A percentile compares a stretch with the other conserved stretches of the same genome.
Evolutionary conservation across 2,329 filamentous ascomycete species (phyloP).

Genomic region (Claviceps fusiformis): DNA sequence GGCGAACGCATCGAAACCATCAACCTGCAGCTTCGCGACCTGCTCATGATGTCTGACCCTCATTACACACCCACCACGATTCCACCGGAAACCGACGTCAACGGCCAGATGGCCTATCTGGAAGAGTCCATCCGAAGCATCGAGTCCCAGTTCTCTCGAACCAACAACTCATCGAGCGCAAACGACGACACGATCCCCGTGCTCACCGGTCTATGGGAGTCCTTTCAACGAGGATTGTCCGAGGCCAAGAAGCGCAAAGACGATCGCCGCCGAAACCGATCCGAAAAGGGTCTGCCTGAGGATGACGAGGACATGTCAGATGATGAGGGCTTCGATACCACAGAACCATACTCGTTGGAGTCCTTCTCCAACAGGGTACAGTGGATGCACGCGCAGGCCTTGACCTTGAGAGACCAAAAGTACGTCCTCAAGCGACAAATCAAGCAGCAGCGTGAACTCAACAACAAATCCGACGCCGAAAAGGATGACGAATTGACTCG

Average conservation of each 20-base stretch:
- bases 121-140: slow-evolving; percentile 43
- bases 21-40: slow-evolving; percentile 49
- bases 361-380: slow-evolving; percentile 71
- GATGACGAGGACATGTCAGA: slow-evolving; percentile 50
- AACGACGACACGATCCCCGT: slow-evolving; percentile 42
- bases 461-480: slow-evolving; percentile 68
- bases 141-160: slow-evolving; percentile 28
- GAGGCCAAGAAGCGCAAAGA: slow-evolving; percentile 40
- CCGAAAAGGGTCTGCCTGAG: slow-evolving; percentile 39
- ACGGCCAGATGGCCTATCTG: slow-evolving; percentile 56
- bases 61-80: slow-evolving; percentile 45
- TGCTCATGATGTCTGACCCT: slow-evolving; percentile 36
- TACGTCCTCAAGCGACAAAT: slow-evolving; percentile 81
- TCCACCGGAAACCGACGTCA: slow-evolving; percentile 40
- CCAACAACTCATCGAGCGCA: slow-evolving; percentile 16
- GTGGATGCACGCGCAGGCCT: slow-evolving; percentile 64
- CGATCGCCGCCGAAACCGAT: slow-evolving; percentile 36
- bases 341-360: slow-evolving; percentile 54
- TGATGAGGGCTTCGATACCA: slow-evolving; percentile 43
- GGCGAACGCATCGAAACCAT: slow-evolving; percentile 45
- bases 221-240: slow-evolving; percentile 36
- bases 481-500: slow-evolving; percentile 50
- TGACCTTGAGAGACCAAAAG: slow-evolving; percentile 73
- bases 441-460: slow-evolving; percentile 87
- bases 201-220: slow-evolving; percentile 42